A percentile compares a stretch with the other conserved stretches of the same genome.
phyloP scores from a whole-genome alignment of 106 monocot genomes.

The Apostasia ramifera region DNA sequence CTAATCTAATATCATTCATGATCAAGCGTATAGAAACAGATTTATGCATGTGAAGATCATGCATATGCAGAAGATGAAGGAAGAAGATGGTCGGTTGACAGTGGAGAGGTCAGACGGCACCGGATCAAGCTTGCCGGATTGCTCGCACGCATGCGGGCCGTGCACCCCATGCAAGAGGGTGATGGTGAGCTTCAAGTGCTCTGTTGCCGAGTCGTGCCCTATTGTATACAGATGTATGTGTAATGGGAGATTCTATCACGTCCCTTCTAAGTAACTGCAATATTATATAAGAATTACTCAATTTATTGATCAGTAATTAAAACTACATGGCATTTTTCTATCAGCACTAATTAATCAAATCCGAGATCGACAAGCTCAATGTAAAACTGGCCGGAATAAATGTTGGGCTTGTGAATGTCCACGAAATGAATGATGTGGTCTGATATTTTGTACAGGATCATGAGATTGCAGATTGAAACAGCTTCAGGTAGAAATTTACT shows the following conservation, averaged over 20 bases:
- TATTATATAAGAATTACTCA: not conserved
- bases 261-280: constrained; percentile 45
- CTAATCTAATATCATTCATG: not conserved
- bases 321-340: no score
- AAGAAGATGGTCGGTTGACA: not conserved
- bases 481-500: no score
- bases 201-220: constrained; percentile 71
- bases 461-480: no score
- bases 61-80: constrained; percentile 7
- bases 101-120: constrained; percentile 11
- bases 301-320: no score
- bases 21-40: not conserved
- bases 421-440: no score
- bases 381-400: no score
- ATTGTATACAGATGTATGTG: constrained; percentile 81
- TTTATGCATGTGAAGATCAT: not conserved
- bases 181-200: constrained; percentile 81
- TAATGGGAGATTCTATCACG: constrained; percentile 61
- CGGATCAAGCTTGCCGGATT: constrained; percentile 76
- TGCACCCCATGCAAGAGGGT: constrained; percentile 78
- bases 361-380: no score
- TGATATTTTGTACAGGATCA: no score
- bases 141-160: constrained; percentile 78
- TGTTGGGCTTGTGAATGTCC: no score
- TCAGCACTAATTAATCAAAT: no score